Evolutionary conservation across 2,329 filamentous ascomycete species (phyloP).

Genomic region (Clonostachys solani): DNA sequence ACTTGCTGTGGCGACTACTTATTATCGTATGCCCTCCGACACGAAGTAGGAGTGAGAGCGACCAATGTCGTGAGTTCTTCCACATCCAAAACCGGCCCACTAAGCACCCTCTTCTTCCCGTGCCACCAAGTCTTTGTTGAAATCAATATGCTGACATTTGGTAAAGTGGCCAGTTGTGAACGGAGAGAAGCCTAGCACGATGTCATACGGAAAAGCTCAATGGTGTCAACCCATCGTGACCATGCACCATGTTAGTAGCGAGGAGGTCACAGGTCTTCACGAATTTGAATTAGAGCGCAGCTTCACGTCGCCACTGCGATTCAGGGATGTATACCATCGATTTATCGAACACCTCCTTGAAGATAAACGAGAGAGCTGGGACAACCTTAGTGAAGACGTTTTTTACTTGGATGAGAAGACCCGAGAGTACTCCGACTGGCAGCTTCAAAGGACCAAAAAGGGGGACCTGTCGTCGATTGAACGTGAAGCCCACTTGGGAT

Average conservation of each 20-base stretch:
- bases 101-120: too few relatives aligned
- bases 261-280: constrained; percentile 46
- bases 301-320: constrained; percentile 24
- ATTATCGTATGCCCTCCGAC: constrained; percentile 38
- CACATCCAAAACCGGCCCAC: not conserved
- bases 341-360: constrained; percentile 36
- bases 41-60: constrained; percentile 33
- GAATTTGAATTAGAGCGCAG: constrained; percentile 41
- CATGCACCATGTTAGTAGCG: constrained; percentile 48
- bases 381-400: constrained; percentile 43
- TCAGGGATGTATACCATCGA: constrained; percentile 42
- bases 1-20: constrained; percentile 50
- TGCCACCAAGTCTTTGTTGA: too few relatives aligned
- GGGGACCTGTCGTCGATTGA: constrained; percentile 26
- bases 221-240: constrained; percentile 54
- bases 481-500: constrained; percentile 32
- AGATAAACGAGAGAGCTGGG: constrained; percentile 40
- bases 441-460: constrained; percentile 22
- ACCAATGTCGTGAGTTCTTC: constrained; percentile 30
- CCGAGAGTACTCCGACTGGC: constrained; percentile 20
- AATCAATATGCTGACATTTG: constrained; percentile 3
- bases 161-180: constrained; percentile 47
- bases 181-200: constrained; percentile 46
- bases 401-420: constrained; percentile 29
- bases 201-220: constrained; percentile 39